A percentile compares a stretch with the other conserved stretches of the same genome.
These are phyloP conservation scores for Paraglomus brasilianum DNA, from an alignment of 192 early-diverging fungal species.

Conservation along the genomic window DNA sequence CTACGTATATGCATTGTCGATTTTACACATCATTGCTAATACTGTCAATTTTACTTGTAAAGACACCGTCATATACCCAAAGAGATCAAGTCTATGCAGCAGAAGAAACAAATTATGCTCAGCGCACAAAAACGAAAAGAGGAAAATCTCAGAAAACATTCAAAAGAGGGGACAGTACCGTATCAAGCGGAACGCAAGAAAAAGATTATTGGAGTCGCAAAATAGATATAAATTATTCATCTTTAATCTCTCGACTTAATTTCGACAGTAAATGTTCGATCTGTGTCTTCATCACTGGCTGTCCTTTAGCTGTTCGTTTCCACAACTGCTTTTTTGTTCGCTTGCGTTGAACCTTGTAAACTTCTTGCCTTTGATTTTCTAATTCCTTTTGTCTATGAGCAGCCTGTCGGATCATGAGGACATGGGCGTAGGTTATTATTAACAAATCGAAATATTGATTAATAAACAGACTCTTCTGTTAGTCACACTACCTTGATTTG, in stretches of 20 bases:
- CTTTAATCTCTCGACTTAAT: not conserved
- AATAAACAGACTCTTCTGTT: not conserved
- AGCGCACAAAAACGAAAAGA: constrained; percentile 82
- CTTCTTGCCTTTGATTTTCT: not conserved
- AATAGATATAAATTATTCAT: constrained; percentile 35
- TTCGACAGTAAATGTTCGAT: constrained; percentile 18
- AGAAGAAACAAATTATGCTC: constrained; percentile 80
- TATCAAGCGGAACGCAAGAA: constrained; percentile 73
- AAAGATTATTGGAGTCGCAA: constrained; percentile 62
- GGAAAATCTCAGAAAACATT: constrained; percentile 88
- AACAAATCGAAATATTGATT: not conserved
- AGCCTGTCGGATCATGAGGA: not conserved
- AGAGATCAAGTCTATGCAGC: constrained; percentile 75
- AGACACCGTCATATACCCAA: constrained; percentile 87
- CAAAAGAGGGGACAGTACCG: constrained; percentile 54
- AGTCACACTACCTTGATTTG: not conserved
- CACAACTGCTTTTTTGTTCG: not conserved
- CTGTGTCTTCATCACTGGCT: constrained; percentile 17
- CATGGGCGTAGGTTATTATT: no score
- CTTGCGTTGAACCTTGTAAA: not conserved
- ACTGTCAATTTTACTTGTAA: constrained; percentile 1
- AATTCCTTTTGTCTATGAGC: not conserved
- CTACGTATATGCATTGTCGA: not conserved
- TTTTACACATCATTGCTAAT: not conserved
- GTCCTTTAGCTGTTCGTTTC: constrained; percentile 16